Evolutionary conservation across 2,329 filamentous ascomycete species (phyloP).

Genomic region (Coleophoma eucalyptorum): DNA sequence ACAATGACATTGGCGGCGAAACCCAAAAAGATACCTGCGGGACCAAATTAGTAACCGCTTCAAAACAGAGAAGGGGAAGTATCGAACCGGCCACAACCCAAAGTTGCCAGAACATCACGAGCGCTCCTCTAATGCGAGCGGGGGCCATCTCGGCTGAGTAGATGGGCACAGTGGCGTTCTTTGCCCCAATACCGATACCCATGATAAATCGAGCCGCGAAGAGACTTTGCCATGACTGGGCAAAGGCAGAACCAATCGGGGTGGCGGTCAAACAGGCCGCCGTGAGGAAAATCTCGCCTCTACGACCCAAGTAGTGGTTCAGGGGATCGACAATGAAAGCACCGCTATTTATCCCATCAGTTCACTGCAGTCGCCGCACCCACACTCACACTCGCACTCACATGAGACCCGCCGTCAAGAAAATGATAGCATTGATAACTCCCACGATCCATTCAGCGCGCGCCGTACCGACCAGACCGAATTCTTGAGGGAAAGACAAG

Average conservation of each 20-base stretch:
- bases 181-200: slow-evolving; percentile 56
- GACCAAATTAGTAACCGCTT: slow-evolving; percentile 38
- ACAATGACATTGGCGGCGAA: slow-evolving; percentile 36
- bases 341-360: slow-evolving; percentile 38
- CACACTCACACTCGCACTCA: slow-evolving; percentile 35
- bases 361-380: slow-evolving; percentile 42
- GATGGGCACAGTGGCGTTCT: slow-evolving; percentile 42
- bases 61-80: slow-evolving; percentile 50
- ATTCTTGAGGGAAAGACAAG: slow-evolving; percentile 32
- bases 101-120: slow-evolving; percentile 83
- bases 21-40: slow-evolving; percentile 52
- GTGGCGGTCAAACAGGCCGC: slow-evolving; percentile 80
- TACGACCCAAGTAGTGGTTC: slow-evolving; percentile 59
- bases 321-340: slow-evolving; percentile 64
- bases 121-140: slow-evolving; percentile 48
- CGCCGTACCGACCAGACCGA: slow-evolving; percentile 28
- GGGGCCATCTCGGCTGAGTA: slow-evolving; percentile 52
- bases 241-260: slow-evolving; percentile 53
- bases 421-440: slow-evolving; percentile 51
- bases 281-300: slow-evolving; percentile 70
- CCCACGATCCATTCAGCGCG: slow-evolving; percentile 48
- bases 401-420: slow-evolving; percentile 42
- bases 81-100: slow-evolving; percentile 73
- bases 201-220: slow-evolving; percentile 49
- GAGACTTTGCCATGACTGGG: slow-evolving; percentile 54